A percentile compares a stretch with the other conserved stretches of the same genome.
Evolutionary conservation across 192 early-diverging fungal genomes (phyloP).

Genomic region (Diversispora eburnea): DNA sequence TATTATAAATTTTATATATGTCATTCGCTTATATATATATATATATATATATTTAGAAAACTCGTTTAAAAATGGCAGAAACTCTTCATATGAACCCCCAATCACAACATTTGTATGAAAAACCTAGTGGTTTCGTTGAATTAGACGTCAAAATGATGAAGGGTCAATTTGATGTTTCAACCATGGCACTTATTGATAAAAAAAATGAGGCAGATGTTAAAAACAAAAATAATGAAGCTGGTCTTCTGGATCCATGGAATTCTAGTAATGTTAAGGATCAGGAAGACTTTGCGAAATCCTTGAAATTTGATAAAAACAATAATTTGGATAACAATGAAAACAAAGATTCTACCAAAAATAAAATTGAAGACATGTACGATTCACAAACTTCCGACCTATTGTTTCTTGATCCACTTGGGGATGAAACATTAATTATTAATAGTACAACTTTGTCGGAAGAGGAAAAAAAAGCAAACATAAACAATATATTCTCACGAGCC

Average conservation of each 20-base stretch:
- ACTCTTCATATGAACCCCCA: constrained; percentile 1
- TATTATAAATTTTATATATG: too few species aligned
- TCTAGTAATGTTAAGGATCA: constrained; percentile 5
- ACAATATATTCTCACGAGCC: constrained; percentile 63
- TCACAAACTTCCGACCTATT: neutral
- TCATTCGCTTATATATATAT: too few species aligned
- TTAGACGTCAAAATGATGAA: constrained; percentile 3
- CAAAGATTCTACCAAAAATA: neutral
- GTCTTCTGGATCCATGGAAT: constrained; percentile 17
- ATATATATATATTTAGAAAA: neutral
- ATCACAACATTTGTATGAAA: neutral
- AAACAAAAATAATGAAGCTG: constrained; percentile 5
- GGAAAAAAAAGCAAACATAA: constrained; percentile 56
- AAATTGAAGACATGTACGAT: neutral
- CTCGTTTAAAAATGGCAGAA: neutral
- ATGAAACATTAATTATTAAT: constrained; percentile 1
- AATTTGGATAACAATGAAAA: neutral
- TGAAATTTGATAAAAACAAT: constrained; percentile 1
- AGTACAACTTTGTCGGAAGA: constrained; percentile 39
- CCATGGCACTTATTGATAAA: constrained; percentile 8
- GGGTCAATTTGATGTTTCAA: constrained; percentile 12
- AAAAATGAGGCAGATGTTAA: neutral
- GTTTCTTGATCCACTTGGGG: constrained; percentile 19
- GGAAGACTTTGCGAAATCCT: constrained; percentile 19
- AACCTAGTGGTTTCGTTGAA: neutral